Base-by-base conservation (phyloP, 1,139 yeast genomes). In the Wickerhamomyces sp. region DNA sequence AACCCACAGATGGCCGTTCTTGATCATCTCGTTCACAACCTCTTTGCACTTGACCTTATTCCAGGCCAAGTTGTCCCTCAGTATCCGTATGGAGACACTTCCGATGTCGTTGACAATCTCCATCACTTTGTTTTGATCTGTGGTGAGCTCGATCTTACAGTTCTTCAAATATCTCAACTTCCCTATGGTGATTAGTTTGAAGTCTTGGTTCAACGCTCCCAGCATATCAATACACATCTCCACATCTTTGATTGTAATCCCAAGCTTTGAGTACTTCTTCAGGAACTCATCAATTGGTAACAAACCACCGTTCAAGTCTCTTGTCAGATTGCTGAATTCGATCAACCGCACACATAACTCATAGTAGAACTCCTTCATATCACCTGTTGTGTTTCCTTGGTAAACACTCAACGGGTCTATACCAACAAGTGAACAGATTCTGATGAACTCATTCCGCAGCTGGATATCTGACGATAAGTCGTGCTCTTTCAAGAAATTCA, bases 1-100 rank as follows among this genome's bases (percentile, higher is more conserved):
- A 4, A 77, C 59, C 84, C 84, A 77, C 18, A 77, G 55, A 34
- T 74, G 64, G 16, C 84, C 84, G 43, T 66, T 66, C 62, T 70
- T 60, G 6, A 77, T 71, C 75, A 77, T 69, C 35, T 75, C 80
- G 26, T 75, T 75, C 18, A 77, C 49, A 6, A 72, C 72, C 0
- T 68, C 54, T 41, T 64, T 64, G 37, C 75, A 65, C 35, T 82
- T 57, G 5, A 69, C 54, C 17, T 48, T 54, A 41, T 68, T 77
- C 84, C 84, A 77, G 1, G 64, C 67, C 44, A 65, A 72, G 45
- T 77, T 77, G 47, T 73, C 83, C 15, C 65, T 50, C 27, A 77
- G 50, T 16, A 76, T 51, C 11, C 67, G 49, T 16, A 62, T 55
- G 1, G 75, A 66, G 2, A 74, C 75, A 41, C 54, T 72, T 0